Evolutionary conservation across 1,284 basidiomycete genomes (phyloP), one percentile per base, ranked within the genome.

Genomic region (Cryptococcus floricola): DNA sequence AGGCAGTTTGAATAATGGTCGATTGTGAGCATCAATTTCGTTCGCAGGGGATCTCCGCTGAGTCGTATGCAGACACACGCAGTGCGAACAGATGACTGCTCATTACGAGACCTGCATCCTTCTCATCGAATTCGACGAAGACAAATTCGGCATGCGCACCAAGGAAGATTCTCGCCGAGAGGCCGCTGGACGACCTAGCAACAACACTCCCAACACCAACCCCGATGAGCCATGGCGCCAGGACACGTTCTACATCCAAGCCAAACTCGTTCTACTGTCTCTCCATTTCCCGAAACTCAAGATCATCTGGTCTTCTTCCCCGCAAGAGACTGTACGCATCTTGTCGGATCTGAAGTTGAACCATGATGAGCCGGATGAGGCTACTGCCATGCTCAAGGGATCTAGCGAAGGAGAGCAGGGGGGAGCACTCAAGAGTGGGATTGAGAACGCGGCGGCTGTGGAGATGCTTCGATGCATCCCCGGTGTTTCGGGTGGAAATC

Each of bases 61-160:
- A 54, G 39, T 48, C 18, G 25, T 23, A 14, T 1, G 62, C 23
- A 96, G 92, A 56, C 97, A 96, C 73, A 91, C 92, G 0, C 95
- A 99, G 71, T 98, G 95, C 78, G 95, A 98, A 77, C 76, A 91
- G 18, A 98, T 98, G 95, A 92, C 88, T 0, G 87, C 88, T 5
- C 88, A 98, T 73, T 98, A 98, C 78, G 94, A 93, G 77, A 87
- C 89, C 44, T 93, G 94, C 0, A 84, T 98, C 53, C 79, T 98
- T 14, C 81, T 98, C n/a, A 97, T 98, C 67, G 95, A 99, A 71
- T 99, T 98, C 65, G 95, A 98, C 68, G 91, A 98, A 75, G 89
- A 96, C 75, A 96, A 95, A 68, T 98, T 98, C 74, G 89, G 91
- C 0, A 81, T 97, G 13, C 86, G 91, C 74, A 74, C 68, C 2